Evolutionary conservation across 2,329 filamentous ascomycete genomes (phyloP), one percentile per base, ranked within the genome.

Genomic region (Ophiosphaerella herpotricha): DNA sequence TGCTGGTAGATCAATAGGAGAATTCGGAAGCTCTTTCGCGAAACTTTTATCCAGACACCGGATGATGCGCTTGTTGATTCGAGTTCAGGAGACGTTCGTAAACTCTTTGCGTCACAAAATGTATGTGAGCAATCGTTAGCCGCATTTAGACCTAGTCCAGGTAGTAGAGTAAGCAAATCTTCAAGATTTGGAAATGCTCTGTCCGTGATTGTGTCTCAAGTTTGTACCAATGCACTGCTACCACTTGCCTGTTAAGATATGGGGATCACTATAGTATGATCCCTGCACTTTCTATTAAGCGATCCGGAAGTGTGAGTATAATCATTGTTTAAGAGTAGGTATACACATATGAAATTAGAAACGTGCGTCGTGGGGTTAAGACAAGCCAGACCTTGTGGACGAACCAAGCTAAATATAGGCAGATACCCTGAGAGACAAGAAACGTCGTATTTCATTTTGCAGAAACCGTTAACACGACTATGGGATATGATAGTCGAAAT

Each of bases 91-190:
- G 61, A 38, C 58, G 54, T 39, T 63, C 58, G 31, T 57, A 56
- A 40, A 66, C 60, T 41, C 34, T 66, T 63, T 9, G 58, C 60
- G 37, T 66, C 62, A 29, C 57, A 46, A 29, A 64, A 58, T 2
- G 59, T 55, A 34, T 60, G 57, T 39, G 60, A 64, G 21, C 50
- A 39, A 37, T 58, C 46, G 39, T 60, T 53, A 13, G 13, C 59
- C 8, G 57, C 58, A 8, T 57, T 40, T 14, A 33, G n/a, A 5
- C 48, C 35, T 16, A 60, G 60, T 36, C 60, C 50, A 13, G 55
- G 52, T 32, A 58, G 57, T 26, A 64, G 65, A 16, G 63, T 63
- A 24, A 68, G 53, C 14, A 64, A 50, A 5, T 39, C 60, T 44
- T 60, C 52, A 32, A 61, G 18, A 61, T 48, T 65, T 63, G 3